Base-by-base conservation (phyloP, 202 grass and related monocot species). In the Miscanthus sacchariflorus region DNA sequence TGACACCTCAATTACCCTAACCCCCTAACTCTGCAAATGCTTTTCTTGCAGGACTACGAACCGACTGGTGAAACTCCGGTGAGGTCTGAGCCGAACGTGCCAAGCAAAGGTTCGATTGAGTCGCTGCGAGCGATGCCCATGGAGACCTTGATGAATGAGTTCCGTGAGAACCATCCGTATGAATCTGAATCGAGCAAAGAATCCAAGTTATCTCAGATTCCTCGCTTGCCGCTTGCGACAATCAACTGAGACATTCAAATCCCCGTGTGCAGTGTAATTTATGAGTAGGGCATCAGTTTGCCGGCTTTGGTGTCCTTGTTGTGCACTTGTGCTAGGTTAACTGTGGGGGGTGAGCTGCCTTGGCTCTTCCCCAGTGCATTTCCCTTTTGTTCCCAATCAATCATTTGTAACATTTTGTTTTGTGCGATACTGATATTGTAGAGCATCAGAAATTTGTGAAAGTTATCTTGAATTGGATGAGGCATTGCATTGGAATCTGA, bases 101-200 rank as follows among this genome's bases (percentile, higher is more conserved):
- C 97, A 27, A 95, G 94, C 91, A 99, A 89, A 90, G 82, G 83
- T 3, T 15, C 74, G 1, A 99, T 99, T 2, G 97, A 99, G 87
- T 99, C 94, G 5, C 74, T 99, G 48, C 91, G 93, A 49, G 91
- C 97, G 15, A 91, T 99, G 94, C 97, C 97, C 12, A 89, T 99
- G 40, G 94, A 99, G 84, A 68, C 89, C 39, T 84, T 99, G 27
- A 71, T 81, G 40, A 89, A 85, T 17, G 97, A 99, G 58, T 99
- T 99, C 86, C 91, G 94, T 2, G 97, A 99, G 86, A 97, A 93
- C 44, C 88, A 97, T 76, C 97, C 97, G 2, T 93, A 95, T 11
- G 94, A 96, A 24, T 87, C 89, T 4, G 94, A 96, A 21, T 92
- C 89, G 5, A 87, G 83, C 83, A 99, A 93, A 38, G 92, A 96